Evolutionary conservation across 2,329 filamentous ascomycete species (phyloP).

Genomic region (Cladophialophora carrionii): DNA sequence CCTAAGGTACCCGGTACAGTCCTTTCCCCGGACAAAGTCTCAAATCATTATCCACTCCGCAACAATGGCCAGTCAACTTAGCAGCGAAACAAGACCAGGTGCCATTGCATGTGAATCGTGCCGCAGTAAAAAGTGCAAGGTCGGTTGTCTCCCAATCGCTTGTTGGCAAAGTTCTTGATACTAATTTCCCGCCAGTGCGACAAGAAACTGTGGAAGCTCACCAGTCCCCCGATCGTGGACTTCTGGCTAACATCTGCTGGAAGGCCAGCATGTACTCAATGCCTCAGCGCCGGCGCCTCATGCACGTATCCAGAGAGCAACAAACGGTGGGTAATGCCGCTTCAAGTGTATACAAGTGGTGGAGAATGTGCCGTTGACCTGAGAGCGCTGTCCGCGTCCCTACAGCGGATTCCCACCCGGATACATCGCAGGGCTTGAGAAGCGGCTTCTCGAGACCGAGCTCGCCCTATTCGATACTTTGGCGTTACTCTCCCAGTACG

Average conservation of each 20-base stretch:
- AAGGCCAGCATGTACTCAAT: slow-evolving; percentile 22
- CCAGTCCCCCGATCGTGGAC: not conserved
- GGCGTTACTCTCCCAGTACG: slow-evolving; percentile 12
- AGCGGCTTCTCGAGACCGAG: slow-evolving; percentile 44
- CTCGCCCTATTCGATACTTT: slow-evolving; percentile 39
- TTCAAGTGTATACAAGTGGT: not conserved
- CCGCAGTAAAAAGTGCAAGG: slow-evolving; percentile 36
- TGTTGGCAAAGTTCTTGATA: not conserved
- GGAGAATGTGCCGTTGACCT: not conserved
- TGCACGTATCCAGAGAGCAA: slow-evolving; percentile 37
- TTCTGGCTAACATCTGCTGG: not conserved
- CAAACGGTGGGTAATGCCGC: slow-evolving; percentile 39
- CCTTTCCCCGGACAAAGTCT: slow-evolving; percentile 5
- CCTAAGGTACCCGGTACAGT: too few relatives aligned
- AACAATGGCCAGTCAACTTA: not conserved
- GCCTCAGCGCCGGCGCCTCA: slow-evolving; percentile 32
- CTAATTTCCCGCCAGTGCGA: slow-evolving; percentile 1
- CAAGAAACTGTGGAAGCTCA: slow-evolving; percentile 5
- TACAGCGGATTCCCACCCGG: slow-evolving; percentile 43
- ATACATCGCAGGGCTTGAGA: slow-evolving; percentile 48
- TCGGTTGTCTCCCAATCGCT: slow-evolving; percentile 2
- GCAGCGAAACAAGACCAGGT: not conserved
- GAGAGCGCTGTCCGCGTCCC: not conserved
- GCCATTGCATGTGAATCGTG: slow-evolving; percentile 21
- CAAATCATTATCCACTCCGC: not conserved